phyloP scores from a whole-genome alignment of 345 rosid species.

The Citrus mangshanensis region DNA sequence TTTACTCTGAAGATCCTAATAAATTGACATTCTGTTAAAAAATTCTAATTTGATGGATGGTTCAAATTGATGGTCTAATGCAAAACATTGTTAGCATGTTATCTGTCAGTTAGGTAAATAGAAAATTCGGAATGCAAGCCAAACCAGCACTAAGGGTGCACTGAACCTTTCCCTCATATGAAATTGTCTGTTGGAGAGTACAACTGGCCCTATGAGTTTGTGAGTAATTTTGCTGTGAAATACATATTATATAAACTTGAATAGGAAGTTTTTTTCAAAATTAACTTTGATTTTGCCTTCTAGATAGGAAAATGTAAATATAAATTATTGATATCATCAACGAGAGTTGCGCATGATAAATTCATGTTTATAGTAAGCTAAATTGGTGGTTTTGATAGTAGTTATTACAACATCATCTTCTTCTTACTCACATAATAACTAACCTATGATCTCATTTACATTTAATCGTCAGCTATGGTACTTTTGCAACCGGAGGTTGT shows the following conservation, averaged over 20 bases:
- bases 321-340: background rate
- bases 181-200: background rate
- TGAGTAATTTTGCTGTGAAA: background rate
- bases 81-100: background rate
- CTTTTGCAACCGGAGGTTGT: conserved; percentile 99
- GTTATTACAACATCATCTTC: background rate
- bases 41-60: background rate
- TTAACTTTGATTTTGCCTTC: background rate
- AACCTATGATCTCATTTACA: conserved; percentile 8
- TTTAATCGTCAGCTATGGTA: conserved; percentile 71
- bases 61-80: background rate
- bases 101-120: background rate
- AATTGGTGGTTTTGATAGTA: background rate
- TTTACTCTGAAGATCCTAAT: background rate
- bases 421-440: background rate
- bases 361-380: background rate
- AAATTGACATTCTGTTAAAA: background rate
- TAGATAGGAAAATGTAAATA: background rate
- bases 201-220: background rate
- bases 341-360: background rate
- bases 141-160: background rate
- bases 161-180: background rate
- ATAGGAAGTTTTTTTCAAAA: background rate
- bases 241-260: background rate
- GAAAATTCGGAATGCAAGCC: background rate